Conservation (phyloP, 1,284 basidiomycete genomes). For the Trametes pubescens region DNA sequence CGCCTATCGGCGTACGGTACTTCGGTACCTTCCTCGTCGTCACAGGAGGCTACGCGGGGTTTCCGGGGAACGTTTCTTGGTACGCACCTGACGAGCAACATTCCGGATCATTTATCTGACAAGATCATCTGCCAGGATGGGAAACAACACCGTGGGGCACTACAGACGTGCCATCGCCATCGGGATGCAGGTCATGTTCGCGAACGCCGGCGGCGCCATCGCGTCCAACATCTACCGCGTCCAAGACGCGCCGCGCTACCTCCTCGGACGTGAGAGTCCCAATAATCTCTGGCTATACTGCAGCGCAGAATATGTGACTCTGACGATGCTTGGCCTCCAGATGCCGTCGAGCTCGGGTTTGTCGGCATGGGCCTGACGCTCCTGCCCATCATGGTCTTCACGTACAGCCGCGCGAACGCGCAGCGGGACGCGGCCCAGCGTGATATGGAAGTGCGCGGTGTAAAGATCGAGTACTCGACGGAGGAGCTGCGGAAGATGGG, state of each 20-base stretch:
- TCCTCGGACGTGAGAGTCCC: slow-evolving; percentile 62
- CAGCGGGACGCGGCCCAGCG: slow-evolving; percentile 39
- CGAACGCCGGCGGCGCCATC: slow-evolving; percentile 62
- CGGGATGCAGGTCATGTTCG: slow-evolving; percentile 69
- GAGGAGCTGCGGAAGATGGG: slow-evolving; percentile 61
- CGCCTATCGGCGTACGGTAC: slow-evolving; percentile 60
- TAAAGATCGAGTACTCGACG: slow-evolving; percentile 18
- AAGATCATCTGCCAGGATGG: slow-evolving; percentile 48
- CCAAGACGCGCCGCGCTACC: slow-evolving; percentile 65
- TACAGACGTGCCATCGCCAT: slow-evolving; percentile 71
- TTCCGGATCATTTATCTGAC: too few species aligned
- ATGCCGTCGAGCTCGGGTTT: slow-evolving; percentile 72
- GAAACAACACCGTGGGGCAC: slow-evolving; percentile 68
- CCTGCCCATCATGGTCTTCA: slow-evolving; percentile 56
- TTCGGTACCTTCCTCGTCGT: slow-evolving; percentile 72
- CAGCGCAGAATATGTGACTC: neutral
- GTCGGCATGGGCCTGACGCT: slow-evolving; percentile 66
- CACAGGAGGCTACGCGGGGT: slow-evolving; percentile 62
- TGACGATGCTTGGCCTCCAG: slow-evolving; percentile 43
- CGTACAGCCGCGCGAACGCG: slow-evolving; percentile 65
- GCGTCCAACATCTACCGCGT: slow-evolving; percentile 68
- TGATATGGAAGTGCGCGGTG: slow-evolving; percentile 35
- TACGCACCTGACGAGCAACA: neutral
- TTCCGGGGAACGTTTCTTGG: slow-evolving; percentile 76
- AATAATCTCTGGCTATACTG: neutral